Evolutionary conservation across 2,329 filamentous ascomycete genomes (phyloP).

Genomic region (Aspergillus brasiliensis): DNA sequence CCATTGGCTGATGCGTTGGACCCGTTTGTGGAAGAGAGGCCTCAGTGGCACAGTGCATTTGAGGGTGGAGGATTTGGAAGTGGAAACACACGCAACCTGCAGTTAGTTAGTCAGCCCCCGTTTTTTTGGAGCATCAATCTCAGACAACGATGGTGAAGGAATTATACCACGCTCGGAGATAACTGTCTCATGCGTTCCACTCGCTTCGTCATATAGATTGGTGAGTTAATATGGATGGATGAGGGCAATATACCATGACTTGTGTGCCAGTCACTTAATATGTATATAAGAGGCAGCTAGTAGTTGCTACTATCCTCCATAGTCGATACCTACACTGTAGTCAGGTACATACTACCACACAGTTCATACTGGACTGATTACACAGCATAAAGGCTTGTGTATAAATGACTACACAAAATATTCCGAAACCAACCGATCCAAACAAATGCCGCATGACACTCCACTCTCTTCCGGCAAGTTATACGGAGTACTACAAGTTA

Average conservation of each 20-base stretch:
- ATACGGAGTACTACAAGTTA: too few species aligned
- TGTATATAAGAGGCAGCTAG: too few species aligned
- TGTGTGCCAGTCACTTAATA: too few species aligned
- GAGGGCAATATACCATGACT: too few species aligned
- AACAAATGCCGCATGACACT: background rate
- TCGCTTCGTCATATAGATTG: background rate
- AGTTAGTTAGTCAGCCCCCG: slow-evolving; percentile 7
- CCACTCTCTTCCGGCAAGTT: background rate
- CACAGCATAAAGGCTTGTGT: background rate
- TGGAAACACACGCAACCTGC: background rate
- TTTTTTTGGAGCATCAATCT: slow-evolving; percentile 4
- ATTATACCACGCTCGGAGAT: background rate
- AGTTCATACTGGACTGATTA: background rate
- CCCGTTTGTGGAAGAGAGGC: slow-evolving; percentile 9
- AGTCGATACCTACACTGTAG: too few species aligned
- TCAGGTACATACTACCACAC: too few species aligned
- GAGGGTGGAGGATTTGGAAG: background rate
- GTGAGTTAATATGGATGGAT: background rate
- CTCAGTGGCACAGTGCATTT: background rate
- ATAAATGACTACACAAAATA: background rate
- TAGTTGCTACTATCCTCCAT: too few species aligned
- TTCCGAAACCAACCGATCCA: background rate
- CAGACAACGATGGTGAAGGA: slow-evolving; percentile 3
- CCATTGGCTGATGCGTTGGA: slow-evolving; percentile 17
- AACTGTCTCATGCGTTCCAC: slow-evolving; percentile 5